Base-by-base conservation (phyloP, 495 filamentous ascomycete species). In the Terfezia boudieri region DNA sequence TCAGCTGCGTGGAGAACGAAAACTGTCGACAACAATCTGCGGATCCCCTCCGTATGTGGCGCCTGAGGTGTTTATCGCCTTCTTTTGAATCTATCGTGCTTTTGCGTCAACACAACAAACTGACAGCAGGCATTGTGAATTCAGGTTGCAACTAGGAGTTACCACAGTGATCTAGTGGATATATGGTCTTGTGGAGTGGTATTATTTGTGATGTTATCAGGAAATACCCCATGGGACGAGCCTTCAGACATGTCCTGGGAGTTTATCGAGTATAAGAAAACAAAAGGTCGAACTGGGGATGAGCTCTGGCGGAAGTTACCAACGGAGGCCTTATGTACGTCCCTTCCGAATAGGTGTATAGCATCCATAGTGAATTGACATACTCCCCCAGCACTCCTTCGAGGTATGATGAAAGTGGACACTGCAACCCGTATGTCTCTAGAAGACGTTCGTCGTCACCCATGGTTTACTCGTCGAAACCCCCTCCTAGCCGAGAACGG, bases 171-270 rank as follows among this genome's bases (percentile, higher is more conserved):
- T 61, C 69, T 85, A 52, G 82, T 84, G 36, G 90, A 99, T 61
- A 87, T 99, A 50, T 99, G 90, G 90, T 94, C 87, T 37, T 93
- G 86, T 59, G 90, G 88, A 14, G 85, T 99, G 38, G 90, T 99
- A 36, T 72, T 99, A 9, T 99, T 99, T 62, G 90, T 96, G 43
- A 71, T 99, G 5, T 68, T 99, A 16, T 86, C 88, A 6, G 90
- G 90, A 10, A 99, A 99, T 66, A 99, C 90, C 2, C 90, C 90
- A 0, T 99, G 90, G 90, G 92, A 96, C 61, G 83, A 90, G 62
- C 90, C 90, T 1, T 86, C 86, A 10, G 67, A 75, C 20, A 70
- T 75, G 55, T 84, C 82, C 63, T 86, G 80, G 71, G 85, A 92
- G 65, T 92, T 80, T 61, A 73, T 82, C 60, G 84, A 93, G 68